These are phyloP conservation scores for Crithidia sp. DNA, from an alignment of 208 protist species.

Conservation along the genomic window DNA sequence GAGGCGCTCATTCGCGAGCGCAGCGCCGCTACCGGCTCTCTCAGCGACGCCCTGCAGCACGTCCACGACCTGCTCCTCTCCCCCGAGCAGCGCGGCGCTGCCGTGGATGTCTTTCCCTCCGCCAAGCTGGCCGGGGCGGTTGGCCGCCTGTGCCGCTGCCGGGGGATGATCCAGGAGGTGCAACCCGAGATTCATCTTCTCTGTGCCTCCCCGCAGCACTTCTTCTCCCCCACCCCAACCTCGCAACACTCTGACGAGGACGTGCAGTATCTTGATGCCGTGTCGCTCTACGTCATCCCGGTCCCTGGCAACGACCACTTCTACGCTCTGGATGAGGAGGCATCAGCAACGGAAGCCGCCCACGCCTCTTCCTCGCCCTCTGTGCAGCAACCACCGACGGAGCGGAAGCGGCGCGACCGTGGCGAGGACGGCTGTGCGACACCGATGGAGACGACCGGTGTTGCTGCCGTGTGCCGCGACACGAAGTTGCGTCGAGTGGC, in stretches of 20 bases:
- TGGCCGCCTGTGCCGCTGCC: constrained; percentile 58
- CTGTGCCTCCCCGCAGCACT: constrained; percentile 38
- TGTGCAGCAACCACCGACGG: neutral
- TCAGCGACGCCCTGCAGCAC: constrained; percentile 34
- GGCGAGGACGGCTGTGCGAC: neutral
- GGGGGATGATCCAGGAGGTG: constrained; percentile 88
- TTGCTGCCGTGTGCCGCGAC: too few relatives aligned
- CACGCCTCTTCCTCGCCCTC: neutral
- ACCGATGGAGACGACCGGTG: too few relatives aligned
- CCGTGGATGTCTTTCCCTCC: constrained; percentile 55
- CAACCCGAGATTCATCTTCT: constrained; percentile 62
- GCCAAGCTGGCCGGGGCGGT: constrained; percentile 10
- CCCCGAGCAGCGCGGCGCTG: neutral
- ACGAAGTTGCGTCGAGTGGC: too few relatives aligned
- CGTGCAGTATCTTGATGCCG: constrained; percentile 56
- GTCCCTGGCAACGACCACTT: constrained; percentile 81
- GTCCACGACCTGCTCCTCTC: constrained; percentile 29
- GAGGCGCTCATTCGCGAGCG: constrained; percentile 44
- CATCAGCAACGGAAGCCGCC: constrained; percentile 11
- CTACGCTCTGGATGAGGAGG: constrained; percentile 37
- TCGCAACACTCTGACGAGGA: neutral
- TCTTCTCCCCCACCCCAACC: constrained; percentile 31
- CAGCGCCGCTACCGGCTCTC: constrained; percentile 29
- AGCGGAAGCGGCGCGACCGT: constrained; percentile 25
- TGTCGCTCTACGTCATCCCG: constrained; percentile 76